Conservation (phyloP, 2,329 filamentous ascomycete species). For the Diaporthe australafricana region DNA sequence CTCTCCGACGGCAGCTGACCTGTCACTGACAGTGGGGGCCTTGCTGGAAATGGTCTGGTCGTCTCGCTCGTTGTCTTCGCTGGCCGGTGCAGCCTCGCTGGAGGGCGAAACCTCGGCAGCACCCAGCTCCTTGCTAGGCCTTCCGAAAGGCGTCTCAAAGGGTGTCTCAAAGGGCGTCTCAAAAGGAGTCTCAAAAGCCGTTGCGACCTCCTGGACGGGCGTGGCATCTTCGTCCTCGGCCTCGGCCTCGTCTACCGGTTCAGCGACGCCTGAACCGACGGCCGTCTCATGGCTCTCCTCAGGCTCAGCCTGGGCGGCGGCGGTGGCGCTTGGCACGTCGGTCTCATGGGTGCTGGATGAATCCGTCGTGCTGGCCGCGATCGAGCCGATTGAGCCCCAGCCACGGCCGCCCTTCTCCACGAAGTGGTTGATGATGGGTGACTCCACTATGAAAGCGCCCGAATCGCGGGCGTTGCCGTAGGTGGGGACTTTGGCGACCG, state of each 20-base stretch:
- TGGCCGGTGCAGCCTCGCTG: not conserved
- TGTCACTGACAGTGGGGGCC: not conserved
- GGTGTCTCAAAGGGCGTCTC: constrained; percentile 26
- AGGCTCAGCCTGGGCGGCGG: not conserved
- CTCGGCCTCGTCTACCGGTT: not conserved
- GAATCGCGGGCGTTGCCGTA: constrained; percentile 10
- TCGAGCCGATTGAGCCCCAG: constrained; percentile 2
- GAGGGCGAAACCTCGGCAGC: not conserved
- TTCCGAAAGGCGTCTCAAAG: constrained; percentile 3
- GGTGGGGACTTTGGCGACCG: not conserved
- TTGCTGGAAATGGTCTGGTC: constrained; percentile 18
- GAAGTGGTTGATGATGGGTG: constrained; percentile 15
- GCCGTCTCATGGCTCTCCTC: not conserved
- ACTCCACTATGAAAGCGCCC: constrained; percentile 22
- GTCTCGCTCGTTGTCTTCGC: not conserved
- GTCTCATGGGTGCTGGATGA: not conserved
- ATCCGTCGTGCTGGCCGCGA: not conserved
- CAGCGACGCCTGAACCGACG: not conserved
- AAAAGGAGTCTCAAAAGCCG: constrained; percentile 10
- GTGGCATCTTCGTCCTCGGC: constrained; percentile 12
- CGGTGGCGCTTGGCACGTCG: not conserved
- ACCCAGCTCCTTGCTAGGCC: constrained; percentile 3
- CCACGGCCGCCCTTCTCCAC: constrained; percentile 6
- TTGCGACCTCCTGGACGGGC: not conserved
- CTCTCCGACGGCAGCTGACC: not conserved